phyloP scores from a whole-genome alignment of 2,329 filamentous ascomycete species.

The Monilinia vaccinii-corymbosi region DNA sequence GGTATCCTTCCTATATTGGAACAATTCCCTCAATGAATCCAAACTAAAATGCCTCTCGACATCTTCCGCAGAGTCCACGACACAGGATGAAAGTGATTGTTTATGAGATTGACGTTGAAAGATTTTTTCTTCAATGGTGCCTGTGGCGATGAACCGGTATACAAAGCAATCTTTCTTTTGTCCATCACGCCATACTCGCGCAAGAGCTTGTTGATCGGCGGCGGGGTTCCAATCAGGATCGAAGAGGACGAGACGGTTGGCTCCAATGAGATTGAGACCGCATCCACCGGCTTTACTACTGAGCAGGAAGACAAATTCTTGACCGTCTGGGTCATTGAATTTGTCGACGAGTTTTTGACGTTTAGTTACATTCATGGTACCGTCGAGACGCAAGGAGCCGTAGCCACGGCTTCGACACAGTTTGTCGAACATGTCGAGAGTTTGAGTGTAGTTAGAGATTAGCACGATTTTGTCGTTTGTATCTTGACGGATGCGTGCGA shows the following conservation, averaged over 20 bases:
- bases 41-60: constrained; percentile 94
- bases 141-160: constrained; percentile 97
- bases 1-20: constrained; percentile 81
- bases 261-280: constrained; percentile 89
- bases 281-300: constrained; percentile 96
- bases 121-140: constrained; percentile 98
- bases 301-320: constrained; percentile 90
- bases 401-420: constrained; percentile 81
- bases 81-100: constrained; percentile 89
- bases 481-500: constrained; percentile 87
- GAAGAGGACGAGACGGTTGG: constrained; percentile 89
- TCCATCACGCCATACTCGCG: constrained; percentile 95
- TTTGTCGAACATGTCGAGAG: constrained; percentile 85
- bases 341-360: constrained; percentile 94
- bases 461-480: constrained; percentile 99
- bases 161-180: constrained; percentile 99
- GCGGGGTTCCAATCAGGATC: constrained; percentile 98
- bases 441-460: constrained; percentile 97
- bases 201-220: constrained; percentile 91
- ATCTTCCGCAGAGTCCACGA: constrained; percentile 93
- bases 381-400: constrained; percentile 80
- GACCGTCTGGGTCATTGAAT: constrained; percentile 87
- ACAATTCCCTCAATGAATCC: constrained; percentile 83
- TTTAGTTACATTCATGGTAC: constrained; percentile 96
- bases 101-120: constrained; percentile 98